A percentile compares a stretch with the other conserved stretches of the same genome.
Conservation (phyloP, 2,329 filamentous ascomycete species). For the Neodidymelliopsis sp. region DNA sequence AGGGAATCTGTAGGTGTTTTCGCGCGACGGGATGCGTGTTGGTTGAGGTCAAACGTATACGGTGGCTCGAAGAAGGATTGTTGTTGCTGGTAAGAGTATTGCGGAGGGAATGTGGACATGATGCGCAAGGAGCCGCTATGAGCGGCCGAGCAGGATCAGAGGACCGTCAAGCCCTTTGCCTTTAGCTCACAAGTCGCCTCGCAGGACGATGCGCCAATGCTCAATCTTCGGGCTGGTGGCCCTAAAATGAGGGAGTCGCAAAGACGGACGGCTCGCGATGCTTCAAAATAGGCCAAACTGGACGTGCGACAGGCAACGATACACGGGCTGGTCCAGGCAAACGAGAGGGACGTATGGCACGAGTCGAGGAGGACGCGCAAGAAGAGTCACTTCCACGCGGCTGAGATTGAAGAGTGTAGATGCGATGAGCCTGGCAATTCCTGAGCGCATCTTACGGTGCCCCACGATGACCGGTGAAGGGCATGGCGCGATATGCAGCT, state of each 20-base stretch:
- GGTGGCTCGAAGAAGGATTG: slow-evolving; percentile 29
- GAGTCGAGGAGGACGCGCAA: slow-evolving; percentile 41
- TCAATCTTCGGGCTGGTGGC: slow-evolving; percentile 34
- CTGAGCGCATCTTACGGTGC: slow-evolving; percentile 39
- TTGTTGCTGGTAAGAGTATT: slow-evolving; percentile 31
- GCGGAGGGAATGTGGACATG: slow-evolving; percentile 42
- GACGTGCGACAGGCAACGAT: slow-evolving; percentile 32
- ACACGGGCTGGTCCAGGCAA: slow-evolving; percentile 31
- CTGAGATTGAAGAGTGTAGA: slow-evolving; percentile 38
- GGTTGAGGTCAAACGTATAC: slow-evolving; percentile 30
- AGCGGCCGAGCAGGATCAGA: slow-evolving; percentile 30
- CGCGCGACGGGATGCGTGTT: slow-evolving; percentile 36
- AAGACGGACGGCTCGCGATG: slow-evolving; percentile 29
- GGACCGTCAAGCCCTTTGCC: slow-evolving; percentile 32
- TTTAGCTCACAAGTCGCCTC: slow-evolving; percentile 37
- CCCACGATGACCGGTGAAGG: slow-evolving; percentile 49
- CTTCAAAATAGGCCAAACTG: slow-evolving; percentile 23
- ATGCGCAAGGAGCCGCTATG: slow-evolving; percentile 30
- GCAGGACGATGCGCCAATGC: slow-evolving; percentile 20
- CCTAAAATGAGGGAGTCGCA: slow-evolving; percentile 22
- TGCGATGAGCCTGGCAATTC: slow-evolving; percentile 31
- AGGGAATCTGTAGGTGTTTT: slow-evolving; percentile 47
- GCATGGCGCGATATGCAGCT: slow-evolving; percentile 35
- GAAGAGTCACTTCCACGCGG: slow-evolving; percentile 40
- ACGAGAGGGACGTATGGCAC: slow-evolving; percentile 32